These are phyloP conservation scores for Macrocybe sp. DNA, from an alignment of 1,284 basidiomycete genomes.

Conservation along the genomic window DNA sequence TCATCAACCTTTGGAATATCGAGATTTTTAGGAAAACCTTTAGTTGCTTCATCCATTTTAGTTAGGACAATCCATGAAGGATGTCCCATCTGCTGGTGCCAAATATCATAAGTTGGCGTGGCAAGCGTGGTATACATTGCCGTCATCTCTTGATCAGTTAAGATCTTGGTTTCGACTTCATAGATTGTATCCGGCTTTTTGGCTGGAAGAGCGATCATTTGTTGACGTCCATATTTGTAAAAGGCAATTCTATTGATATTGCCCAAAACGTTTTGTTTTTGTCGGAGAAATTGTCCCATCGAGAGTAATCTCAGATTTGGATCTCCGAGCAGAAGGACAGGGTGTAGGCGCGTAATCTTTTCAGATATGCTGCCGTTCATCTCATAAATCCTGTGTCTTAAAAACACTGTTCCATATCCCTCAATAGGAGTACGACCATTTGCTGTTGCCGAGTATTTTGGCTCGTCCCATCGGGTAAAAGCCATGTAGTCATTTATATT, in stretches of 20 bases:
- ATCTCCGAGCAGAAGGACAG: neutral
- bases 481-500: neutral
- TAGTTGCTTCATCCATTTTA: neutral
- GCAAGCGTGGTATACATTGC: neutral
- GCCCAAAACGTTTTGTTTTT: neutral
- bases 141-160: neutral
- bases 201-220: neutral
- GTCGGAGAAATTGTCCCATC: neutral
- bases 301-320: neutral
- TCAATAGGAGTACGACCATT: neutral
- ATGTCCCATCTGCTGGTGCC: neutral
- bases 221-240: neutral
- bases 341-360: neutral
- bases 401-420: neutral
- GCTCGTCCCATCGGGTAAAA: no score
- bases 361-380: neutral
- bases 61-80: neutral
- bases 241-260: neutral
- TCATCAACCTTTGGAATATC: neutral
- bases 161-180: neutral
- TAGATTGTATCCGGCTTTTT: neutral
- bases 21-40: neutral
- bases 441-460: neutral
- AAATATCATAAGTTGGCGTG: conserved; percentile 1
- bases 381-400: neutral